Base-by-base conservation (phyloP, 495 filamentous ascomycete species). In the Aspergillus heteromorphus region DNA sequence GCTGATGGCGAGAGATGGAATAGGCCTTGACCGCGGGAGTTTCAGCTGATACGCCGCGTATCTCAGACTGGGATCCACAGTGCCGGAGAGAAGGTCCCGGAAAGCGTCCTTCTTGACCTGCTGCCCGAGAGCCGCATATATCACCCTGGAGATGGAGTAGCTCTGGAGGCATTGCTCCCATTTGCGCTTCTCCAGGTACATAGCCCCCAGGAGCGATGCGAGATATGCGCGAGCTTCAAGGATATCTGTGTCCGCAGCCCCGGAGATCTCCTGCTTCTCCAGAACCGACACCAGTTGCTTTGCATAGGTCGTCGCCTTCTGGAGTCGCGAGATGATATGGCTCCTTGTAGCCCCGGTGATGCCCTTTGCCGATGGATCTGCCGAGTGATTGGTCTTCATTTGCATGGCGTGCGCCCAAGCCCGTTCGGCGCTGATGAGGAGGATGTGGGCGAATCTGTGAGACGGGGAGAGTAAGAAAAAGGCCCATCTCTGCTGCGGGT, bases 381-480 rank as follows among this genome's bases (percentile, higher is more conserved):
- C 83, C 38, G 89, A 81, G 66, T 95, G 88, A 19, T 82, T 70
- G 6, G 91, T 82, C 69, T 96, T 96, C 80, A 97, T 89, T 59
- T 87, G 79, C 91, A 96, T 93, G 48, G 92, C 95, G 65, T 96
- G 85, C 1, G 95, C 95, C 91, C 95, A 97, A 49, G 95, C 89
- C 58, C 95, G 82, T 73, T 99, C 95, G 53, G 91, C 82, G 29
- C 85, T 86, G 58, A 96, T 82, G 50, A 99, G 79, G 40, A 92
- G 77, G 40, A 95, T 79, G 55, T 89, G 78, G 36, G 87, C 82
- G 66, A 86, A 92, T 63, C 92, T 96, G 53, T 23, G 48, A 53
- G 40, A 13, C 20, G 50, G 20, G 45, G 49, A n/a, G 20, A 38
- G 54, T 73, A 52, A 66, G 58, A 19, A 53, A 6, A 4, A 11